Percentiles rank a stretch among this genome's conserved stretches.
These are phyloP conservation scores for Yamadazyma spencermartinsiae DNA, from an alignment of 1,139 yeast genomes.

Conservation along the genomic window DNA sequence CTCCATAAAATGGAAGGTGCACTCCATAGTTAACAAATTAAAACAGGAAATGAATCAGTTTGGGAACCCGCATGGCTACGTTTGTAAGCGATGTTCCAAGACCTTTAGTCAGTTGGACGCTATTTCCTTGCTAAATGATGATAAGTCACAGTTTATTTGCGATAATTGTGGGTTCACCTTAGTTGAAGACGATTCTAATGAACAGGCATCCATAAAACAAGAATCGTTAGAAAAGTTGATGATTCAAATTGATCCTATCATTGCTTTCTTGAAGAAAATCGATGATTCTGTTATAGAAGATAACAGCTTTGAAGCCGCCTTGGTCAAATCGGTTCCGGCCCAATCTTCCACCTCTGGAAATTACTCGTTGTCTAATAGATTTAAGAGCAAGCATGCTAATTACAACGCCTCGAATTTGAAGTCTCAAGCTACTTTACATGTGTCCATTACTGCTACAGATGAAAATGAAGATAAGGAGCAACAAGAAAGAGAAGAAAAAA, in stretches of 20 bases:
- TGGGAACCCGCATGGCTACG: slow-evolving; percentile 90
- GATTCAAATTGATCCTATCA: slow-evolving; percentile 88
- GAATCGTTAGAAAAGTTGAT: slow-evolving; percentile 79
- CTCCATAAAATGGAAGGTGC: slow-evolving; percentile 95
- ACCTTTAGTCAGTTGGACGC: slow-evolving; percentile 88
- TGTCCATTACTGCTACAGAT: slow-evolving; percentile 88
- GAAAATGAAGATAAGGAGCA: slow-evolving; percentile 71
- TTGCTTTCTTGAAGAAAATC: slow-evolving; percentile 76
- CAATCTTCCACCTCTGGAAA: slow-evolving; percentile 67
- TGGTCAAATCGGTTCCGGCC: slow-evolving; percentile 81
- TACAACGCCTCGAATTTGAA: slow-evolving; percentile 35
- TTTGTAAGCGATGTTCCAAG: slow-evolving; percentile 83
- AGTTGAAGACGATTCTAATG: slow-evolving; percentile 85
- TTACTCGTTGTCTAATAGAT: slow-evolving; percentile 49
- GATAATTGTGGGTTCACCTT: slow-evolving; percentile 77
- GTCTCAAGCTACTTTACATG: slow-evolving; percentile 78
- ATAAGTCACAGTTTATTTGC: slow-evolving; percentile 78
- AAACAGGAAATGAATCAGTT: slow-evolving; percentile 80
- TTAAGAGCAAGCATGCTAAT: slow-evolving; percentile 28
- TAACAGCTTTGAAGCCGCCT: slow-evolving; percentile 79
- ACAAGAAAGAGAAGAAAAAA: slow-evolving; percentile 68
- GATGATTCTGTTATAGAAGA: slow-evolving; percentile 87
- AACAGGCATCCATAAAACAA: slow-evolving; percentile 79
- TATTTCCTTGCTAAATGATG: slow-evolving; percentile 74
- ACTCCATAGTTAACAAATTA: slow-evolving; percentile 73